Evolutionary conservation across 495 filamentous ascomycete genomes (phyloP), one percentile per base, ranked within the genome.

Genomic region (Lepidopterella palustris): DNA sequence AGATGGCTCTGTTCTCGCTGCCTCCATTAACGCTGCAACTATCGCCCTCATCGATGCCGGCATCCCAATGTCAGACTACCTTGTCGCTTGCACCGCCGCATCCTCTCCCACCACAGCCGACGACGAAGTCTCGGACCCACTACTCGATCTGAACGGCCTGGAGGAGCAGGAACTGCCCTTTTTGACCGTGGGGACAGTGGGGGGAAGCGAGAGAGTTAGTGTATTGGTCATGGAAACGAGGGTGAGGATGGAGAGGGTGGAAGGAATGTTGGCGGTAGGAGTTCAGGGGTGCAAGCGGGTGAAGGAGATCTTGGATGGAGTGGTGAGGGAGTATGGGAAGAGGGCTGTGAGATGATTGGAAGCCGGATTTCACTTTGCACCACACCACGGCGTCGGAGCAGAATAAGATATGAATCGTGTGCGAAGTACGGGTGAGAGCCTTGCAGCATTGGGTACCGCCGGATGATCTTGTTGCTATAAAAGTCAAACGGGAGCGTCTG

Each of bases 1-100:
- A 58, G 93, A 99, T 74, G 93, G 93, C 28, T 89, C 88, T 2
- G 78, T 99, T 0, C 85, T 99, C 26, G 90, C 95, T 0, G 83
- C 90, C 0, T 89, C 88, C 18, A 78, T 97, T 63, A 99, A 99
- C 66, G 95, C 93, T 9, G 85, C 88, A 0, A 97, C 92, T 0
- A 82, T 99, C 11, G 93, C 95, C 0, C 84, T 96, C 21, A 84
- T 97, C 49, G 93, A 97, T 69, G 95, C 95, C 2, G 93, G 93
- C 27, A 83, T 99, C 25, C 93, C 95, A 32, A 97, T 97, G 90
- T 79, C 81, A 2, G 90, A 93, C 66, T 92, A 96, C 66, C 79
- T 97, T 0, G 81, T 81, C n/a, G 90, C 90, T 10, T 95, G 89
- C 72, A 95, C 90, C 9, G 84, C 87, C 0, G 93, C 90, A 15